Base-by-base conservation (phyloP, 1,284 basidiomycete species). In the Ustilago crameri region DNA sequence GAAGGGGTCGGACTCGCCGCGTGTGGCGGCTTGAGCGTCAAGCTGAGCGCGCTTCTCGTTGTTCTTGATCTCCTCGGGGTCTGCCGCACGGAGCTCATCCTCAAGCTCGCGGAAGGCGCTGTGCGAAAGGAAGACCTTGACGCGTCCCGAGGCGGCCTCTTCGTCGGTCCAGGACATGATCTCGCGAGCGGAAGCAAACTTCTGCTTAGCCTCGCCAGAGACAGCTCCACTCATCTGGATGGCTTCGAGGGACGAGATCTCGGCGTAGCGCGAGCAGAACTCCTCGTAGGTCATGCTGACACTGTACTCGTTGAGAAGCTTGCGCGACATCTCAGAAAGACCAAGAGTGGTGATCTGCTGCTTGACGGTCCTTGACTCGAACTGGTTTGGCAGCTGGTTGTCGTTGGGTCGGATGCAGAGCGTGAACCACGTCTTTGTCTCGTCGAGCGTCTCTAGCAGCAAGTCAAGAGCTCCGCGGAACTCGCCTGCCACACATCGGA, bases 381-480 rank as follows among this genome's bases (percentile, higher is more conserved):
- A 86, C 83, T 98, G 94, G 81, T 93, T 93, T 27, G 94, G 92
- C 18, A 97, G 85, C 82, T 96, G 93, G 18, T 92, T 91, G 85
- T 97, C 94, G 82, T 98, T 98, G 10, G 94, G 93, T 76, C 93
- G 93, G 70, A 98, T 84, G 80, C 93, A 96, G 84, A 96, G 91
- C 5, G 96, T 88, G 79, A 91, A 91, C 95, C 95, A 98, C 1
- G 90, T 86, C 85, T 96, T 93, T 14, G 92, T 91, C 74, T 96
- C 94, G 56, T 91, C 90, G 20, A 98, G 86, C 0, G 93, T 95
- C 70, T 93, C 89, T 75, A 97, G 92, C 5, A 98, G 87, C 0
- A 90, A 91, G 76, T 93, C 90, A 32, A 97, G 85, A 1, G 93
- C 92, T 0, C 88, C 85, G 68, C 89, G 88, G 86, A 96, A 94